Evolutionary conservation across 257 asterid genomes (phyloP).

Genomic region (Penstemon eatonii): DNA sequence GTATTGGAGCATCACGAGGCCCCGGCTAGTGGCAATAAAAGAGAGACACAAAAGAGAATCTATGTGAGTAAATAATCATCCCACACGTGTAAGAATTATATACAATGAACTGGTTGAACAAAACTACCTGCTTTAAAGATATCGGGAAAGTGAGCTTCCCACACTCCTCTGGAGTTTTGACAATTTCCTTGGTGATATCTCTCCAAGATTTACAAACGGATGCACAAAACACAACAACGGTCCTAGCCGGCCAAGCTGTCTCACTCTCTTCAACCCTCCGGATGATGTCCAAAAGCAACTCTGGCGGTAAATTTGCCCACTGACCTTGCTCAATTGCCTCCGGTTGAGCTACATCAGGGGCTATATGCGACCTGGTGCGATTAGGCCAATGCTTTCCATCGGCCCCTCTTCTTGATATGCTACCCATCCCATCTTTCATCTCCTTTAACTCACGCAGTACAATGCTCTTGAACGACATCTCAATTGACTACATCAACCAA

Average conservation of each 20-base stretch:
- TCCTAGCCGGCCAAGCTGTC: conserved; percentile 89
- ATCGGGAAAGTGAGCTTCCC: conserved; percentile 92
- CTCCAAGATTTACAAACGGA: conserved; percentile 96
- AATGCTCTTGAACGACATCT: conserved; percentile 81
- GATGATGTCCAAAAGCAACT: conserved; percentile 82
- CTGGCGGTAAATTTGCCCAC: conserved; percentile 93
- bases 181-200: conserved; percentile 85
- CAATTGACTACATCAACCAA: conserved; percentile 28
- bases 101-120: conserved; percentile 9
- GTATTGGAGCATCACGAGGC: conserved; percentile 87
- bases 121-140: conserved; percentile 84
- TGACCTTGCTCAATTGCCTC: conserved; percentile 72
- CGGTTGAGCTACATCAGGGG: conserved; percentile 61
- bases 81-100: neutral
- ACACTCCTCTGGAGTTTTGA: conserved; percentile 89
- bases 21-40: conserved; percentile 59
- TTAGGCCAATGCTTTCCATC: conserved; percentile 72
- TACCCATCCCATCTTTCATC: conserved; percentile 84
- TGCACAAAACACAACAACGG: conserved; percentile 80
- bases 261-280: conserved; percentile 89
- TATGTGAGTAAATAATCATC: conserved; percentile 17
- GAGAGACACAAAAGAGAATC: neutral
- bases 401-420: conserved; percentile 59
- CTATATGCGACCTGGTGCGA: conserved; percentile 62
- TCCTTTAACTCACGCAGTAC: conserved; percentile 67